Conservation (phyloP, 352 stramenopile genomes). For the Globisporangium nagaii region DNA sequence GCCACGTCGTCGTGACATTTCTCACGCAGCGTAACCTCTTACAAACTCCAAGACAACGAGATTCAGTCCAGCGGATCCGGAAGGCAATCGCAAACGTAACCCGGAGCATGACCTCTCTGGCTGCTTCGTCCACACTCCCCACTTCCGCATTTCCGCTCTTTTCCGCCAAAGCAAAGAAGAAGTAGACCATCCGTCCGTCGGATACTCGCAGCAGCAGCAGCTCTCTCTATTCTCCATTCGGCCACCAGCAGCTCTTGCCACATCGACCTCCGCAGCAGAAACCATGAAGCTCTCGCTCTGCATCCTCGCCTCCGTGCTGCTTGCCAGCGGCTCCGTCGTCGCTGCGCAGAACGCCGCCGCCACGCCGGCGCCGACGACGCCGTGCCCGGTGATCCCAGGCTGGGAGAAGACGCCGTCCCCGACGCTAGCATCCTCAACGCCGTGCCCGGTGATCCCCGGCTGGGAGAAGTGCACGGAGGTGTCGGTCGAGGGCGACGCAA, state of each 20-base stretch:
- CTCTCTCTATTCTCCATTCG: neutral
- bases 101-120: too few relatives aligned
- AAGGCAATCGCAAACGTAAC: too few relatives aligned
- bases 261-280: too few relatives aligned
- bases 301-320: neutral
- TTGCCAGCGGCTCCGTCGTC: neutral
- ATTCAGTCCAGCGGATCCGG: too few relatives aligned
- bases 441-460: neutral
- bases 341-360: neutral
- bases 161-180: too few relatives aligned
- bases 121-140: too few relatives aligned
- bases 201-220: too few relatives aligned
- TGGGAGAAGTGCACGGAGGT: conserved; percentile 31
- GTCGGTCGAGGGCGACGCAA: conserved; percentile 64
- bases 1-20: too few relatives aligned
- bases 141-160: too few relatives aligned
- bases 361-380: neutral
- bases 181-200: neutral
- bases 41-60: too few relatives aligned
- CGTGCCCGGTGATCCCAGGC: neutral
- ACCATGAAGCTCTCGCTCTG: conserved; percentile 6
- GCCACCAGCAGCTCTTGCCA: neutral
- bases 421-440: conserved; percentile 2
- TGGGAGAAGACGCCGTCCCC: conserved; percentile 4
- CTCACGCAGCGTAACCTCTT: too few relatives aligned